Percentiles rank a stretch among this genome's conserved stretches.
phyloP scores from a whole-genome alignment of 495 filamentous ascomycete species.

The Lasiosphaeria hispida region DNA sequence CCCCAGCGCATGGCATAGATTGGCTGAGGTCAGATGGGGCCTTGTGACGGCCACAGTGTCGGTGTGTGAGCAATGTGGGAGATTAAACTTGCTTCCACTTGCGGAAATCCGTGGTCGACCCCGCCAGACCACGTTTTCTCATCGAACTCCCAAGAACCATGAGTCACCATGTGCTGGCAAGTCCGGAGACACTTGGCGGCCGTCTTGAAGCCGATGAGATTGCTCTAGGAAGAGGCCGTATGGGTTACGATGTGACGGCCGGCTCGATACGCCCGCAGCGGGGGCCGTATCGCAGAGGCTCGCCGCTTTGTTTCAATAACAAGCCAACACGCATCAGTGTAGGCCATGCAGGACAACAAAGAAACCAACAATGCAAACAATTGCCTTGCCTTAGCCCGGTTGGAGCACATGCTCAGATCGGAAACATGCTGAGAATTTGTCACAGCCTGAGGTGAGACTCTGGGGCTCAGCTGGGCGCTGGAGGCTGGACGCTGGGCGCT shows the following conservation, averaged over 20 bases:
- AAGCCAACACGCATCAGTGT: background rate
- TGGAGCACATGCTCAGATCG: too few relatives aligned
- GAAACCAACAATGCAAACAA: too few relatives aligned
- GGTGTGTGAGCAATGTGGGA: constrained; percentile 19
- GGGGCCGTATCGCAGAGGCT: background rate
- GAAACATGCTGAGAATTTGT: too few relatives aligned
- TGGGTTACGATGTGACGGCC: too few relatives aligned
- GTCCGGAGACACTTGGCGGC: background rate
- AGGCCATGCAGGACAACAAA: too few relatives aligned
- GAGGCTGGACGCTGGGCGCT: too few relatives aligned
- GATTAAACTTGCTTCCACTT: constrained; percentile 12
- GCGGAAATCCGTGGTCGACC: constrained; percentile 10
- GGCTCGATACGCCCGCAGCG: too few relatives aligned
- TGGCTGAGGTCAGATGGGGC: constrained; percentile 12
- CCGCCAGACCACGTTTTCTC: constrained; percentile 11
- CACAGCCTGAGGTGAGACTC: too few relatives aligned
- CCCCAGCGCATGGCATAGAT: constrained; percentile 13
- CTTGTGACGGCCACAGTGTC: constrained; percentile 7
- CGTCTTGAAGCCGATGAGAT: background rate
- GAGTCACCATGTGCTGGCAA: constrained; percentile 13
- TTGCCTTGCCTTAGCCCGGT: too few relatives aligned
- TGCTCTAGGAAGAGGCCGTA: too few relatives aligned
- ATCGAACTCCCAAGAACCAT: background rate
- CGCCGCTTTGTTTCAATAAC: background rate
- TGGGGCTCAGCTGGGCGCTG: too few relatives aligned